Conservation (phyloP, 106 monocot genomes). For the Alisma plantagoaquatica region DNA sequence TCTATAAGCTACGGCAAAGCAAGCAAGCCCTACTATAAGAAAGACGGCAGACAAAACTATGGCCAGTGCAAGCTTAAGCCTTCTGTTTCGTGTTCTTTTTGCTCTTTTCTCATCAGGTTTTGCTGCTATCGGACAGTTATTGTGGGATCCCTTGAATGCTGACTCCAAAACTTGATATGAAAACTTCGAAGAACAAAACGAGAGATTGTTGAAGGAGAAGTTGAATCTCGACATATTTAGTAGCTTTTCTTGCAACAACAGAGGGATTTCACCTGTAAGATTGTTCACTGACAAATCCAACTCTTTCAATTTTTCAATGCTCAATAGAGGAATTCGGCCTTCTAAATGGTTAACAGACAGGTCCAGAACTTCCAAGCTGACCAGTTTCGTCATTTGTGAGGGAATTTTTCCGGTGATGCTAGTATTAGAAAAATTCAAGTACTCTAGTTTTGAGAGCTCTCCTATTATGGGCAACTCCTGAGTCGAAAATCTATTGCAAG, state of each 20-base stretch:
- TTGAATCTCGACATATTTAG: slow-evolving; percentile 43
- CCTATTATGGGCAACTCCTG: slow-evolving; percentile 29
- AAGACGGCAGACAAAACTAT: slow-evolving; percentile 25
- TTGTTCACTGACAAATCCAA: slow-evolving; percentile 68
- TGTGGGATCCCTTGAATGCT: slow-evolving; percentile 45
- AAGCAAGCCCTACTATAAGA: slow-evolving; percentile 27
- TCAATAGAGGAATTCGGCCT: neutral
- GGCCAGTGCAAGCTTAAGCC: slow-evolving; percentile 33
- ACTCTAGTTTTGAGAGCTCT: slow-evolving; percentile 28
- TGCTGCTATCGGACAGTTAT: slow-evolving; percentile 67
- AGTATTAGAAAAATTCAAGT: slow-evolving; percentile 53
- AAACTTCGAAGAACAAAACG: slow-evolving; percentile 39
- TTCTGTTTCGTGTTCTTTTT: neutral
- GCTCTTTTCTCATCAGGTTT: slow-evolving; percentile 22
- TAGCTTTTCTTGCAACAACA: slow-evolving; percentile 28
- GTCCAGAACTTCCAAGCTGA: slow-evolving; percentile 40
- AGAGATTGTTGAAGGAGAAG: slow-evolving; percentile 81
- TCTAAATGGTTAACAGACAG: slow-evolving; percentile 56
- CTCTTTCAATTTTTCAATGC: slow-evolving; percentile 12
- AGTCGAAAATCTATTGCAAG: too few species aligned
- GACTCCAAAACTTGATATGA: slow-evolving; percentile 14
- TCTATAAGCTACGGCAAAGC: slow-evolving; percentile 20
- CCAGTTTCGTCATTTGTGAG: slow-evolving; percentile 22
- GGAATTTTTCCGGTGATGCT: slow-evolving; percentile 38
- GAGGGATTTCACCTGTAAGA: slow-evolving; percentile 57